Conservation (phyloP, 176 grass and related monocot genomes). For the Avena sativa region DNA sequence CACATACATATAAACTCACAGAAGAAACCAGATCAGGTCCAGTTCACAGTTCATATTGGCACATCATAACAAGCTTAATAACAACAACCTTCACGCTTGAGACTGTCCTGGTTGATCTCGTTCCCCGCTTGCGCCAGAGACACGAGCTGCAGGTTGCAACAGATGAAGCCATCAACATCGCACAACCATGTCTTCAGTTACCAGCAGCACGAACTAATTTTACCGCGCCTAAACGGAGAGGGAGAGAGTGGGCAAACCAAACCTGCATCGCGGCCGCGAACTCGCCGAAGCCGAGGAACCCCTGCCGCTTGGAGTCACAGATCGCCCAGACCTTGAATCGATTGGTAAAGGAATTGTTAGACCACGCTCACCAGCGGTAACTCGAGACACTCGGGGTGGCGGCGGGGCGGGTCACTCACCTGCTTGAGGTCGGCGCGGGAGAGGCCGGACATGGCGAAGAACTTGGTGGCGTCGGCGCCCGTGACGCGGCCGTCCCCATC, state of each 20-base stretch:
- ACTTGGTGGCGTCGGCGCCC: conserved; percentile 74
- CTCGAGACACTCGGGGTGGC: neutral
- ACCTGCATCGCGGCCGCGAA: conserved; percentile 93
- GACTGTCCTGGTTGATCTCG: conserved; percentile 66
- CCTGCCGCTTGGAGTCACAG: conserved; percentile 83
- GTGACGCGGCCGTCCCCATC: conserved; percentile 82
- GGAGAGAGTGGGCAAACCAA: too few relatives aligned
- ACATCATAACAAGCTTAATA: neutral
- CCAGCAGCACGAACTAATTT: neutral
- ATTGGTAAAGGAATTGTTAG: neutral
- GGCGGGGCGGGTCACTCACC: conserved; percentile 37
- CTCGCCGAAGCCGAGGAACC: conserved; percentile 81
- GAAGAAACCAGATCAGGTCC: neutral
- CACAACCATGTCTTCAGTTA: neutral
- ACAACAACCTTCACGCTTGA: conserved; percentile 67
- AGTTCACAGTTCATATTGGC: neutral
- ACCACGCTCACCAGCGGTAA: too few relatives aligned
- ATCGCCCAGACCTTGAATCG: conserved; percentile 83
- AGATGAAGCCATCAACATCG: neutral
- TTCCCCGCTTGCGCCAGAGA: conserved; percentile 81
- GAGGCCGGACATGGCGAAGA: conserved; percentile 85
- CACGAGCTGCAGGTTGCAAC: conserved; percentile 62
- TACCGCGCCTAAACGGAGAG: neutral
- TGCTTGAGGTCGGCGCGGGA: conserved; percentile 85
- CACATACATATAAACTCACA: neutral